A percentile compares a stretch with the other conserved stretches of the same genome.
Evolutionary conservation across 495 filamentous ascomycete species (phyloP).

Genomic region (Jackrogersella multiformis): DNA sequence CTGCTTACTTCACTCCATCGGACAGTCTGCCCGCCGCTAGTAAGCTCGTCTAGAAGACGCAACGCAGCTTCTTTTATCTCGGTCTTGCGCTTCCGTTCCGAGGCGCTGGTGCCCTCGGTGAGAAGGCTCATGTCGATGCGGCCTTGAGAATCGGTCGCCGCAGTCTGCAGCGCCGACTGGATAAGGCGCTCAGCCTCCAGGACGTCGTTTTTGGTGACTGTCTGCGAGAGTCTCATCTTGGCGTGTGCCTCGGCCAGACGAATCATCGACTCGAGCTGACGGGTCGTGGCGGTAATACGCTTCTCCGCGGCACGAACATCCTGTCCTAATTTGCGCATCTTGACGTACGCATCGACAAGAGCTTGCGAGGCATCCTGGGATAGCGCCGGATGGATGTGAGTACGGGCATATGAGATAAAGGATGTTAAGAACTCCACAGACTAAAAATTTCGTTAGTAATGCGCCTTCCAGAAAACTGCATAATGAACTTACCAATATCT

Average conservation of each 20-base stretch:
- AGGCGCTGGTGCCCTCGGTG: constrained; percentile 87
- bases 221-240: constrained; percentile 86
- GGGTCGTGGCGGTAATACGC: constrained; percentile 95
- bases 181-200: constrained; percentile 92
- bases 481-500: constrained; percentile 76
- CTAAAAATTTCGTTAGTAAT: constrained; percentile 53
- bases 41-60: constrained; percentile 79
- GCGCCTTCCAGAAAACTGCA: background rate
- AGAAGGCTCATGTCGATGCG: constrained; percentile 96
- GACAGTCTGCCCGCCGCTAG: constrained; percentile 70
- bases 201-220: constrained; percentile 85
- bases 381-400: constrained; percentile 82
- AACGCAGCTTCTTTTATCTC: constrained; percentile 86
- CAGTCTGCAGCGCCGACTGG: constrained; percentile 92
- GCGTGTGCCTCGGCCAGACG: constrained; percentile 95
- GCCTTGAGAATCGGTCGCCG: constrained; percentile 92
- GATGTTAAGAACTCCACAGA: constrained; percentile 94
- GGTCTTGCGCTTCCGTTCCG: constrained; percentile 79
- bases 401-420: constrained; percentile 97
- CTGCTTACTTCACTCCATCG: constrained; percentile 79
- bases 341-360: constrained; percentile 88
- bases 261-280: constrained; percentile 97
- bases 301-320: constrained; percentile 93
- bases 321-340: constrained; percentile 94
- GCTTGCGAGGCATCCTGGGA: constrained; percentile 78